Conservation (phyloP, 23 red algal species). For the Gracilaria gracilis region DNA sequence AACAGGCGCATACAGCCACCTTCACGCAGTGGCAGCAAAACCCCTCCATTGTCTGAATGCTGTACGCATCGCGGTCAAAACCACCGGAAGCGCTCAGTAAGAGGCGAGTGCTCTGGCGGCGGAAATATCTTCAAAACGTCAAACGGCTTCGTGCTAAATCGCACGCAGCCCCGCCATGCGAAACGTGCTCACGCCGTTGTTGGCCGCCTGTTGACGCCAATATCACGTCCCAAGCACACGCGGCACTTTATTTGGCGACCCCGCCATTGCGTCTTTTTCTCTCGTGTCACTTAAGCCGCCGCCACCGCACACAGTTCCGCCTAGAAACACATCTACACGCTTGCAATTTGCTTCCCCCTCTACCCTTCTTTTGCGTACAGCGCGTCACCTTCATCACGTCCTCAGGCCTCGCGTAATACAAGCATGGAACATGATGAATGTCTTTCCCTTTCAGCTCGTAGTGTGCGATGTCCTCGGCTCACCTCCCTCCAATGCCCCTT, state of each 20-base stretch:
- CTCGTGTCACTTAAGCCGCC: neutral
- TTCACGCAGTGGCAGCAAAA: too few relatives aligned
- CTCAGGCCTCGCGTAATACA: neutral
- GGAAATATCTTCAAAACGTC: conserved; percentile 16
- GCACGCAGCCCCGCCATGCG: neutral
- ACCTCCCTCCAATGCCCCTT: neutral
- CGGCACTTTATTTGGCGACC: neutral
- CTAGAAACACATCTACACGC: too few relatives aligned
- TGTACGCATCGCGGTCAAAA: neutral
- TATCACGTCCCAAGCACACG: neutral
- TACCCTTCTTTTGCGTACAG: too few relatives aligned
- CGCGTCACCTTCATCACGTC: too few relatives aligned
- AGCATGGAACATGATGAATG: neutral
- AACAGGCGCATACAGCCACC: too few relatives aligned
- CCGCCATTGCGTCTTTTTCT: neutral
- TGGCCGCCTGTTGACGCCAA: neutral
- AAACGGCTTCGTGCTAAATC: conserved; percentile 3
- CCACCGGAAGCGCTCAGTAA: neutral
- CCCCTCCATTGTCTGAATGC: neutral
- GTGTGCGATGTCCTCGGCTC: neutral
- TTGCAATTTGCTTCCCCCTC: too few relatives aligned
- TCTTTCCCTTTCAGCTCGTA: neutral
- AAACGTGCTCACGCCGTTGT: neutral
- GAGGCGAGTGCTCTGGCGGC: conserved; percentile 19
- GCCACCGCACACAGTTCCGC: neutral